These are phyloP conservation scores for Kwoniella botswanensis DNA, from an alignment of 768 basidiomycete genomes.

Conservation along the genomic window DNA sequence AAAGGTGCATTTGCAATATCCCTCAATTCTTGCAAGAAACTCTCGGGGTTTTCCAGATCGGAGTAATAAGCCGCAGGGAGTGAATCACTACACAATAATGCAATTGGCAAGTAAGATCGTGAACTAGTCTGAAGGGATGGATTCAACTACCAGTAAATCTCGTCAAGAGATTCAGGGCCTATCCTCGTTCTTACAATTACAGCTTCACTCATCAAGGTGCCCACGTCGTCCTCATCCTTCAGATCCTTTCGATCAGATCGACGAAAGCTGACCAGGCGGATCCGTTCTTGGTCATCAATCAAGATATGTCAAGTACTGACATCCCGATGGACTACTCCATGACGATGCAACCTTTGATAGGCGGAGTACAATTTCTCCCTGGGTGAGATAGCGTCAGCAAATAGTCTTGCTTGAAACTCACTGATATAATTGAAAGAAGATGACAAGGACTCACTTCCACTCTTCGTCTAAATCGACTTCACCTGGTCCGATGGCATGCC, in stretches of 20 bases:
- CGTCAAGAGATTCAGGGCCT: not conserved
- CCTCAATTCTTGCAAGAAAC: not conserved
- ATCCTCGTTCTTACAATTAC: not conserved
- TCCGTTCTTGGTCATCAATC: not conserved
- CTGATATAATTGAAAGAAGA: not conserved
- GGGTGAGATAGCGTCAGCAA: not conserved
- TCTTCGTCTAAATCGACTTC: not conserved
- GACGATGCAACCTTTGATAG: not conserved
- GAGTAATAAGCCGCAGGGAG: not conserved
- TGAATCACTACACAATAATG: not conserved
- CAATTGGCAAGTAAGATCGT: not conserved
- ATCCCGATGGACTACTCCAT: not conserved
- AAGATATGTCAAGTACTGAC: not conserved
- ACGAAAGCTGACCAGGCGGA: not conserved
- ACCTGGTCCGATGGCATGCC: not conserved
- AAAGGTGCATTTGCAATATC: not conserved
- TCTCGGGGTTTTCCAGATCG: not conserved
- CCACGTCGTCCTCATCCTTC: not conserved
- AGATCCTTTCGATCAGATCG: not conserved
- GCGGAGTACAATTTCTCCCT: not conserved
- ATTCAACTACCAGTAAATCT: not conserved
- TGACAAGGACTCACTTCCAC: not conserved
- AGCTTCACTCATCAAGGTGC: not conserved
- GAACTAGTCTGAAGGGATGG: not conserved
- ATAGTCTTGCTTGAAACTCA: not conserved